Evolutionary conservation across 208 protist genomes (phyloP), one percentile per base, ranked within the genome.

Genomic region (Trypanosomatidae sp.): DNA sequence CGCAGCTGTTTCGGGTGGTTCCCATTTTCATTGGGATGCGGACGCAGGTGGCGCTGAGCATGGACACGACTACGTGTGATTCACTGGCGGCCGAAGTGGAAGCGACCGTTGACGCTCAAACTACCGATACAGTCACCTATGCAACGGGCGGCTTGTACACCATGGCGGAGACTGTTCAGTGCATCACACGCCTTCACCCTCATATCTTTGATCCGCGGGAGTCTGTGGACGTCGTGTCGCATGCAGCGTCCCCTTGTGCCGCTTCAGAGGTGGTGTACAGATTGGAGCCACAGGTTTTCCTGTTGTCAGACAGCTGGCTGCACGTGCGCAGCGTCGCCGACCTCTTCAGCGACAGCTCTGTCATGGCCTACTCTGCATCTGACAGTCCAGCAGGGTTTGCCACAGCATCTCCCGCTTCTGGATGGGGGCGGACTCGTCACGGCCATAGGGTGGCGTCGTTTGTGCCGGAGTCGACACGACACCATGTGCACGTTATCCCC

Each of bases 131-230:
- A 9, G 52, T 89, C 3, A 77, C 65, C 58, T 95, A 91, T 62
- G 79, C 91, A 15, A 73, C 79, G 36, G 88, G 82, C 15, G 91
- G 91, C 2, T 59, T 92, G 46, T 95, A 95, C 76, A 92, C 85
- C 6, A 66, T 90, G 15, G 46, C 75, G 1, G 62, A 62, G 33
- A 55, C 66, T 39, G 55, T 52, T 59, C 77, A 72, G 72, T 77
- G 77, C 46, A 70, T 76, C 22, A n/a, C 75, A 1, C 75, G 69
- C 17, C 15, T 69, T 1, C 36, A 0, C 17, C 67, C 59, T 52
- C 74, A 69, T 22, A 19, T 9, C 8, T 43, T 70, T 49, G 6
- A 53, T 41, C 44, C 41, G 64, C n/a, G 44, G 25, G 44, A 19
- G 39, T 41, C 39, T 17, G 1, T 19, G 25, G 60, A 30, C 36